Conservation (phyloP, 1,284 basidiomycete genomes). For the Pholiota adiposa region DNA sequence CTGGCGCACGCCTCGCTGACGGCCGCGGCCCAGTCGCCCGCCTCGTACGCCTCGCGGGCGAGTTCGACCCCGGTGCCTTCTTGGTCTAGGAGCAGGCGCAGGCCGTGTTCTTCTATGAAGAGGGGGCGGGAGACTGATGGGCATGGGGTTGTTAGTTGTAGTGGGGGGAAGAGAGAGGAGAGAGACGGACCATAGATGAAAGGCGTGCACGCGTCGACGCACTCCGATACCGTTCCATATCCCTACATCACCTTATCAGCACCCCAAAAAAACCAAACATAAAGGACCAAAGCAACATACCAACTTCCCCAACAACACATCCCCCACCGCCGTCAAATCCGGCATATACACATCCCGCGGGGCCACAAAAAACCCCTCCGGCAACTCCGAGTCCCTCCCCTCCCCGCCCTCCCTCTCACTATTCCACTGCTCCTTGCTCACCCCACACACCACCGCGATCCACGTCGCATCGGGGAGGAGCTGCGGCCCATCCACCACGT, state of each 20-base stretch:
- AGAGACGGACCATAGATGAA: conserved; percentile 65
- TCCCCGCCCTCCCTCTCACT: conserved; percentile 43
- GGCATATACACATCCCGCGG: conserved; percentile 81
- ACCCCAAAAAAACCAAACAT: background rate
- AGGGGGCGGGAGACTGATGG: conserved; percentile 70
- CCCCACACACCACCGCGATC: conserved; percentile 81
- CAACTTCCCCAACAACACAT: conserved; percentile 80
- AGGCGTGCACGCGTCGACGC: conserved; percentile 71
- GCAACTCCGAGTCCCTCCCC: conserved; percentile 49
- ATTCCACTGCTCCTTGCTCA: conserved; percentile 61
- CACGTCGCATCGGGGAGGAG: conserved; percentile 69
- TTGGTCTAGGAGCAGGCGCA: conserved; percentile 61
- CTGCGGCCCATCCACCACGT: conserved; percentile 26
- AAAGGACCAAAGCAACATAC: conserved; percentile 37
- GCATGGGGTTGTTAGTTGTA: background rate
- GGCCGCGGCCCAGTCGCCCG: conserved; percentile 66
- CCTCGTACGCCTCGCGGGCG: conserved; percentile 63
- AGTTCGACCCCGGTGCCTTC: conserved; percentile 72
- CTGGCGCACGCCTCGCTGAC: conserved; percentile 58
- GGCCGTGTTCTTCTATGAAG: conserved; percentile 80
- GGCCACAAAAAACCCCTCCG: conserved; percentile 74
- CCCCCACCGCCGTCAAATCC: conserved; percentile 72
- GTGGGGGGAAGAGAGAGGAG: background rate
- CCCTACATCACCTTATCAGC: conserved; percentile 43
- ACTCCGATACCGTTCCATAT: conserved; percentile 75